Percentiles rank a stretch among this genome's conserved stretches.
phyloP scores from a whole-genome alignment of 257 asterid species.

The Solanum infundibuliforme region DNA sequence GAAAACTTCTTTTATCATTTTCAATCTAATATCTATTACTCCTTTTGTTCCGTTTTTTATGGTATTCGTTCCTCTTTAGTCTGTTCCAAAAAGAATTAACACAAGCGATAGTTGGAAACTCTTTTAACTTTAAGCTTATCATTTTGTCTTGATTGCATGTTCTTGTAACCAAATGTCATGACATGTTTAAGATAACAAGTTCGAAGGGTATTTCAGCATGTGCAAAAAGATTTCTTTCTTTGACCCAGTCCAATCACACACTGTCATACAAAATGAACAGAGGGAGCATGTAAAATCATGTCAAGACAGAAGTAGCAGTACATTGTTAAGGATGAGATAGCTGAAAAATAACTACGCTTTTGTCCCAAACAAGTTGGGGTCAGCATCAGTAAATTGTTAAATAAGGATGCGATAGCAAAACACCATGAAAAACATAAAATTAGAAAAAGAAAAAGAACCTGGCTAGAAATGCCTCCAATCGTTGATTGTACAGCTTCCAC shows the following conservation, averaged over 20 bases:
- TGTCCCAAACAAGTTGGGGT: neutral
- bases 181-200: neutral
- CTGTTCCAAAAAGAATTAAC: neutral
- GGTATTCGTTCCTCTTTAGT: neutral
- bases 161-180: neutral
- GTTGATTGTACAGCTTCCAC: constrained; percentile 83
- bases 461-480: constrained; percentile 67
- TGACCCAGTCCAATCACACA: neutral
- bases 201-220: neutral
- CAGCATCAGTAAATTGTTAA: neutral
- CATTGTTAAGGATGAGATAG: neutral
- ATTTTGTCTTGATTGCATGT: neutral
- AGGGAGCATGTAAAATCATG: neutral
- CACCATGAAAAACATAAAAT: neutral
- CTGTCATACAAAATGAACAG: neutral
- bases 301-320: neutral
- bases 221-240: neutral
- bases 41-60: neutral
- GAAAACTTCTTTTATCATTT: neutral
- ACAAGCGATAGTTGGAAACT: neutral
- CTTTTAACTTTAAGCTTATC: neutral
- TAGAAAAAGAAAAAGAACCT: constrained; percentile 28
- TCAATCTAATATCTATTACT: neutral
- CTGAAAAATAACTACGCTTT: neutral
- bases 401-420: neutral